Percentiles rank a stretch among this genome's conserved stretches.
phyloP scores from a whole-genome alignment of 495 filamentous ascomycete species.

The Penicillium steckii region DNA sequence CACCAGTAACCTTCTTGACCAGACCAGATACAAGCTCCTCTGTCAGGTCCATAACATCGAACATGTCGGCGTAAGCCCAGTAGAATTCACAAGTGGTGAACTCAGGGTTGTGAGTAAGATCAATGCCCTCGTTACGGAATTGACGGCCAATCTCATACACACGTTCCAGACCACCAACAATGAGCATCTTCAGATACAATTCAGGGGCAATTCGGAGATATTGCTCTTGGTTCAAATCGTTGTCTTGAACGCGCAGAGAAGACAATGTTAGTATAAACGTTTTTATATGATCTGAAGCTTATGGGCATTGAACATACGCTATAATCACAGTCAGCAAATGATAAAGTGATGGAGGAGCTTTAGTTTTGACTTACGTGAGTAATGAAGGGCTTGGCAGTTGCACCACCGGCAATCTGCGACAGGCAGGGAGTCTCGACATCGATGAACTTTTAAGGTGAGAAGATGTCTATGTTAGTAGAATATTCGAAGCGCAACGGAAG shows the following conservation, averaged over 20 bases:
- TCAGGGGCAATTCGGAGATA: slow-evolving; percentile 96
- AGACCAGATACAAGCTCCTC: slow-evolving; percentile 93
- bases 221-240: slow-evolving; percentile 88
- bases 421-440: slow-evolving; percentile 99
- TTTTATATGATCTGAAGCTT: neutral
- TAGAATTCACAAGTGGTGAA: slow-evolving; percentile 99
- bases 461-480: neutral
- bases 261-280: neutral
- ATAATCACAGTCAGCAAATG: neutral
- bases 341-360: neutral
- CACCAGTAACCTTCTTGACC: slow-evolving; percentile 84
- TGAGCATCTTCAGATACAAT: slow-evolving; percentile 92
- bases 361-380: slow-evolving; percentile 52
- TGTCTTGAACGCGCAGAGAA: slow-evolving; percentile 51
- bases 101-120: slow-evolving; percentile 97
- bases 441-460: slow-evolving; percentile 73
- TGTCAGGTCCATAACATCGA: slow-evolving; percentile 89
- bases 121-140: slow-evolving; percentile 94
- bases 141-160: slow-evolving; percentile 92
- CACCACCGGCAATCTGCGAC: slow-evolving; percentile 92
- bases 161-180: slow-evolving; percentile 87
- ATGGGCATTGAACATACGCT: neutral
- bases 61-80: slow-evolving; percentile 88
- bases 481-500: neutral
- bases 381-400: slow-evolving; percentile 92